Base-by-base conservation (phyloP, 1,284 basidiomycete species). In the Boletus smithii region DNA sequence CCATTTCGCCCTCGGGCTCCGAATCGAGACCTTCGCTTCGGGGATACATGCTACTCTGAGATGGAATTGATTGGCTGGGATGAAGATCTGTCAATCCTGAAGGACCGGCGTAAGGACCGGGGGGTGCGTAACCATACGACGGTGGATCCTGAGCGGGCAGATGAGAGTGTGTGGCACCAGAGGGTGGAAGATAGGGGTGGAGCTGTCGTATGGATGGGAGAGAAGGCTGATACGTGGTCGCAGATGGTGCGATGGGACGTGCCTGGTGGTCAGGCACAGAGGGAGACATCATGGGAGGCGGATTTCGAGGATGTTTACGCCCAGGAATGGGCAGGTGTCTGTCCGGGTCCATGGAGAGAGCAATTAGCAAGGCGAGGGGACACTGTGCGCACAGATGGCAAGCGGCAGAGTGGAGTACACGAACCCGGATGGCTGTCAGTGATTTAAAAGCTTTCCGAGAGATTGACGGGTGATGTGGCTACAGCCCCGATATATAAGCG, bases 171-270 rank as follows among this genome's bases (percentile, higher is more conserved):
- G 54, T 31, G 16, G 53, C 36, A 7, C 58, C 60, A 9, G 69
- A 67, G 29, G 70, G 76, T 2, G 78, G 76, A 18, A 83, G 72
- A 64, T 79, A 78, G 18, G 79, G 79, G 58, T 83, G 79, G 20
- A 85, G 69, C 27, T 83, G 76, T 44, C 77, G 78, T 56, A 87
- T 85, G 40, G 84, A 79, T 10, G 84, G 83, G 26, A 87, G 69
- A 10, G 71, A 68, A 5, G 61, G 71, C 26, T 56, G 63, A 27
- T 68, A 68, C 0, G 54, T 9, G 4, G 55, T 20, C 10, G 49
- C 31, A 20, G 65, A 46, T 32, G 61, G 51, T 0, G 47, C 48
- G 44, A 65, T 54, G n/a, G 53, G 41, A 29, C 65, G 66, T n/a
- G 56, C 42, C 14, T 59, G 67, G 9, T 53, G 39, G 36, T 65